These are phyloP conservation scores for Aureobasidium sp. DNA, from an alignment of 2,329 filamentous ascomycete genomes.

Conservation along the genomic window DNA sequence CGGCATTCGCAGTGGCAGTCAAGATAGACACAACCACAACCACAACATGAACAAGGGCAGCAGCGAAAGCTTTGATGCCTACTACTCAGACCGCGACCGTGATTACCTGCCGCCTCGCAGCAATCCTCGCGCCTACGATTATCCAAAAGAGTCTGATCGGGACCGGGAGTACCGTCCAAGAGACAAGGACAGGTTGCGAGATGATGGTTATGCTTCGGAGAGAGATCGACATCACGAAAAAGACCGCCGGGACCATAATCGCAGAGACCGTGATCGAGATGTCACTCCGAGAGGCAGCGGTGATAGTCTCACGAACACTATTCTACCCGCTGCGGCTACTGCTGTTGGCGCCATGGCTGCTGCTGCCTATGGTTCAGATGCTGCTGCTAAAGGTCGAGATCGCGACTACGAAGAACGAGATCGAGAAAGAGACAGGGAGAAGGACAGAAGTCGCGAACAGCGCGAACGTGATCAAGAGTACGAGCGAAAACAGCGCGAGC, in stretches of 20 bases:
- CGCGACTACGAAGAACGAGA: constrained; percentile 19
- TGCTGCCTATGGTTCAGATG: constrained; percentile 15
- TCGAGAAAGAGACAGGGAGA: constrained; percentile 18
- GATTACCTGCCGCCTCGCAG: constrained; percentile 12
- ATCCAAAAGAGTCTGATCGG: constrained; percentile 14
- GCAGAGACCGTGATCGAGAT: constrained; percentile 24
- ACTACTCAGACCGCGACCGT: constrained; percentile 21
- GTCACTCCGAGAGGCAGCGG: constrained; percentile 17
- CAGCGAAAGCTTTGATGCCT: constrained; percentile 35
- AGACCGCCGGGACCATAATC: constrained; percentile 25
- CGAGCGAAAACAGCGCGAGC: constrained; percentile 9
- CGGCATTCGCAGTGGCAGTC: constrained; percentile 32
- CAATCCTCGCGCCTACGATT: constrained; percentile 21
- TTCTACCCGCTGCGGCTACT: constrained; percentile 17
- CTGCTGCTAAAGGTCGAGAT: constrained; percentile 15
- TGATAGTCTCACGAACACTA: constrained; percentile 14
- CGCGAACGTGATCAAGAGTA: constrained; percentile 12
- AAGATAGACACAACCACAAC: constrained; percentile 21
- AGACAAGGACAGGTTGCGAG: constrained; percentile 14
- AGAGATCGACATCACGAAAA: constrained; percentile 17
- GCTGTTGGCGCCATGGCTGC: constrained; percentile 17
- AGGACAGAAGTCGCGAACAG: constrained; percentile 10
- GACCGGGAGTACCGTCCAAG: constrained; percentile 13
- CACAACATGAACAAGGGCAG: constrained; percentile 23
- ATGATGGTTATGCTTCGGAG: constrained; percentile 11